These are phyloP conservation scores for Pythium utonaiense DNA, from an alignment of 352 stramenopile genomes.

Conservation along the genomic window DNA sequence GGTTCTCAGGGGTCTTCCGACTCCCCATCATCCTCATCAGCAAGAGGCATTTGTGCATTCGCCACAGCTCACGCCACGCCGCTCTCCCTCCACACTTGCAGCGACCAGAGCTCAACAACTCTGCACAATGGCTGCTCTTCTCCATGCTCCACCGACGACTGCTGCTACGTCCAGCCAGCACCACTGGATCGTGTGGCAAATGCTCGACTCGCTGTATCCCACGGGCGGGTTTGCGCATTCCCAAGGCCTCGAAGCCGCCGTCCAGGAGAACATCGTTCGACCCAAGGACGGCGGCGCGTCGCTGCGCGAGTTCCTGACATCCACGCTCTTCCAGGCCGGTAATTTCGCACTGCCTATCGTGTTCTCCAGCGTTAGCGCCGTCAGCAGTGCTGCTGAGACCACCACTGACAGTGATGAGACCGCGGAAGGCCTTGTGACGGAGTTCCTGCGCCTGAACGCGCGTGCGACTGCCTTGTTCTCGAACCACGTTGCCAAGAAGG, in stretches of 20 bases:
- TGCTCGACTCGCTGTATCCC: slow-evolving; percentile 80
- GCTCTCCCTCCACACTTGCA: too few relatives aligned
- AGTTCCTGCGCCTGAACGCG: slow-evolving; percentile 50
- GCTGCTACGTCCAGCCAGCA: slow-evolving; percentile 1
- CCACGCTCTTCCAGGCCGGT: slow-evolving; percentile 64
- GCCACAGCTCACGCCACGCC: too few relatives aligned
- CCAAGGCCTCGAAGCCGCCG: slow-evolving; percentile 66
- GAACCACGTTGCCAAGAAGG: slow-evolving; percentile 79
- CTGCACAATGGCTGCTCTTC: background rate
- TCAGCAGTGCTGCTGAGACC: too few relatives aligned
- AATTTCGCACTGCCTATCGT: slow-evolving; percentile 76
- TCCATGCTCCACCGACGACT: background rate
- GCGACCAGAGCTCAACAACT: too few relatives aligned
- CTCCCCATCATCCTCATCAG: too few relatives aligned
- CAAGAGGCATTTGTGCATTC: too few relatives aligned
- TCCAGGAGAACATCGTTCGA: slow-evolving; percentile 62
- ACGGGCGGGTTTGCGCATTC: slow-evolving; percentile 84
- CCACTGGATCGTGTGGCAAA: slow-evolving; percentile 69
- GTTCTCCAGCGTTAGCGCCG: slow-evolving; percentile 37
- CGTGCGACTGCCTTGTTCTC: slow-evolving; percentile 54
- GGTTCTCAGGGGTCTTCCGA: too few relatives aligned
- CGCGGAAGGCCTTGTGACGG: slow-evolving; percentile 26
- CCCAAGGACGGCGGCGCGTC: slow-evolving; percentile 24
- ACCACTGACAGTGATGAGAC: background rate
- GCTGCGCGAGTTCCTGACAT: slow-evolving; percentile 51